A percentile compares a stretch with the other conserved stretches of the same genome.
phyloP scores from a whole-genome alignment of 2,329 filamentous ascomycete genomes.

The Fusarium equiseti region DNA sequence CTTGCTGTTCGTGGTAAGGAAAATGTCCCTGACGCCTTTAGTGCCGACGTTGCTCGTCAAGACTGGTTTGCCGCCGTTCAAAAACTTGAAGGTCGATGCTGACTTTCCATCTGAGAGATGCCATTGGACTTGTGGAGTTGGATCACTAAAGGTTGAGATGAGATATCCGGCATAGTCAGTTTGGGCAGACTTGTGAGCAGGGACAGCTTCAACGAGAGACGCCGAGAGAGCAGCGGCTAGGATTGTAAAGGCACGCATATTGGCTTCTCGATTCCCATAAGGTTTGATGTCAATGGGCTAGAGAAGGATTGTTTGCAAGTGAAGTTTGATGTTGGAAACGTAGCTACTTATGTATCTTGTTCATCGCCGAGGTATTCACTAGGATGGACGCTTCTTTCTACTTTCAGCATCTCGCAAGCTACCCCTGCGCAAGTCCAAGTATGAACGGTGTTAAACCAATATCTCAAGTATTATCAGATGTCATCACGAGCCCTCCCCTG shows the following conservation, averaged over 20 bases:
- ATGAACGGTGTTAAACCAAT: neutral
- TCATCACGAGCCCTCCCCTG: neutral
- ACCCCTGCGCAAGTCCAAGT: neutral
- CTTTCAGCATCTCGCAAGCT: neutral
- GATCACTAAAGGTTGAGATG: conserved; percentile 53
- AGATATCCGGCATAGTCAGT: conserved; percentile 49
- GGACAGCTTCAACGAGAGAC: conserved; percentile 13
- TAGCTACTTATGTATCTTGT: neutral
- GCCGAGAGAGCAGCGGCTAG: conserved; percentile 12
- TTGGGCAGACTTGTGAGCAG: conserved; percentile 6
- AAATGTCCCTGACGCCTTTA: conserved; percentile 53
- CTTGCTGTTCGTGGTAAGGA: conserved; percentile 50
- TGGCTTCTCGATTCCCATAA: neutral
- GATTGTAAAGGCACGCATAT: conserved; percentile 16
- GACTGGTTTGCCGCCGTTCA: conserved; percentile 51
- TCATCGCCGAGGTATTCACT: neutral
- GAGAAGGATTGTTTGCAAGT: no score
- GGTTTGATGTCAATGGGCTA: neutral
- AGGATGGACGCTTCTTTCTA: neutral
- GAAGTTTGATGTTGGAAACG: neutral
- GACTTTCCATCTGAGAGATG: conserved; percentile 51
- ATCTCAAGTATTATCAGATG: neutral
- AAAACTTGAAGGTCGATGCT: conserved; percentile 49
- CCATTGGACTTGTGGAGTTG: conserved; percentile 50
- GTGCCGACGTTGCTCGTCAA: conserved; percentile 52